Evolutionary conservation across 1,284 basidiomycete species (phyloP), one percentile per base, ranked within the genome.

Genomic region (Ganoderma lingzhi): DNA sequence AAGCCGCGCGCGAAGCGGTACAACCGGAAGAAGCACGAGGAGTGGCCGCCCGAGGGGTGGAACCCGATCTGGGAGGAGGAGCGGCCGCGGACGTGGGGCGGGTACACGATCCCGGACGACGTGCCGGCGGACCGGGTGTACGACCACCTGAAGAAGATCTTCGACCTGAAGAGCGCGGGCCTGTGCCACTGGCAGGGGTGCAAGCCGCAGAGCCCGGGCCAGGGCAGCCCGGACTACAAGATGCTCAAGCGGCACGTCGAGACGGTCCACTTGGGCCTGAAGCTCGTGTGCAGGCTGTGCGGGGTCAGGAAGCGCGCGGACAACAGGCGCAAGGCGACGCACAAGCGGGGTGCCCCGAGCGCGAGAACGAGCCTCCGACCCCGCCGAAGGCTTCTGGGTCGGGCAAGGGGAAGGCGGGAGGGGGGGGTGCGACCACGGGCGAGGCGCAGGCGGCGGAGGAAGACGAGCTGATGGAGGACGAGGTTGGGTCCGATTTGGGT

Each of bases 241-340:
- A 69, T 69, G 68, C 66, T 72, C 15, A 67, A 64, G 62, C 65
- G 65, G 28, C 71, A 73, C 45, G 63, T 70, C 28, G 69, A 69
- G 61, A 68, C 67, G 30, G 63, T 62, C 37, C 71, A 73, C 65
- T 60, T 73, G 12, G 61, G 61, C 17, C 63, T 64, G 32, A 63
- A 62, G 61, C 64, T 56, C 32, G 48, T 63, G 14, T 71, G 70
- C 39, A 42, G 41, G 56, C 65, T 64, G 23, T 71, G 70, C 35
- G 65, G 63, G 5, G 61, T 59, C 12, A 32, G 68, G 48, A 67
- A 64, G 67, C 67, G 70, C 32, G 63, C 65, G 67, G 62, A 63
- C 48, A 69, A 69, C 51, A 51, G 68, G 60, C 51, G 68, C 62
- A 60, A 64, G 48, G 59, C 62, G 39, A 61, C 56, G 39, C 70